phyloP scores from a whole-genome alignment of 371 early-diverging fungal species.

The Neoconidiobolus thromboides region DNA sequence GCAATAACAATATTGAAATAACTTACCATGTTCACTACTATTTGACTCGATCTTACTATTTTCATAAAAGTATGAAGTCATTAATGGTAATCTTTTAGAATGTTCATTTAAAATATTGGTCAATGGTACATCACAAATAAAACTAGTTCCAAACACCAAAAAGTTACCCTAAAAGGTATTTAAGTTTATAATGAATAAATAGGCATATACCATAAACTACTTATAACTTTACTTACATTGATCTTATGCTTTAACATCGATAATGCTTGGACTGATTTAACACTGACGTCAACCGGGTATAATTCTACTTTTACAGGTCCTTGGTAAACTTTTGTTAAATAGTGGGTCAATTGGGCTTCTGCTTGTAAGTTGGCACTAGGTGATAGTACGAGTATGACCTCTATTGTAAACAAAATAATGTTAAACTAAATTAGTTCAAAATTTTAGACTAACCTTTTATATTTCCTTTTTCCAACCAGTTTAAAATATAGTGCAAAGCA shows the following conservation, averaged over 20 bases:
- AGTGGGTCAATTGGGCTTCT: background rate
- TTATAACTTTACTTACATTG: background rate
- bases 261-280: background rate
- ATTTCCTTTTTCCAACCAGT: conserved; percentile 80
- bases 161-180: too few species aligned
- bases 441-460: conserved; percentile 35
- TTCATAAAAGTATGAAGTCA: too few species aligned
- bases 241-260: background rate
- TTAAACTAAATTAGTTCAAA: background rate
- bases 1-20: too few species aligned
- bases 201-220: too few species aligned
- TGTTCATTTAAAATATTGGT: too few species aligned
- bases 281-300: background rate
- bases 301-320: background rate
- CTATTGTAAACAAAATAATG: background rate
- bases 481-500: conserved; percentile 71
- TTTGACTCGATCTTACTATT: too few species aligned
- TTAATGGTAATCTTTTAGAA: too few species aligned
- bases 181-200: too few species aligned
- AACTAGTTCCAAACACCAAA: too few species aligned
- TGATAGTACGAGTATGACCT: background rate
- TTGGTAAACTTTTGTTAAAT: conserved; percentile 1
- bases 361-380: background rate
- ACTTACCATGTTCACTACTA: too few species aligned
- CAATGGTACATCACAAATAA: too few species aligned